Conservation (phyloP, 805 yeast species). For the Starmerella potacharoeniae region DNA sequence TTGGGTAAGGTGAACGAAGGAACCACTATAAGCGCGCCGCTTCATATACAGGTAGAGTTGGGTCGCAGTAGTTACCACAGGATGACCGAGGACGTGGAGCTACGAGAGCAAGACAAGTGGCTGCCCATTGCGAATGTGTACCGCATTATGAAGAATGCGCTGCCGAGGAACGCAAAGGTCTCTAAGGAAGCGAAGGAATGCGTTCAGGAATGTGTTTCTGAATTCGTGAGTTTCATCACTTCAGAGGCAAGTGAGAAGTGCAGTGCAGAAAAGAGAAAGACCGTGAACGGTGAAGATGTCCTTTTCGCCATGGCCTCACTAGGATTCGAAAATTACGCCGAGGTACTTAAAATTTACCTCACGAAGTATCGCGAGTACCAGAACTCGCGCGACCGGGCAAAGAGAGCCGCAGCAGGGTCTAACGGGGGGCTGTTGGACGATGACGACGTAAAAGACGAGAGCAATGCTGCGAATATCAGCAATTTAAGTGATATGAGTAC, state of each 20-base stretch:
- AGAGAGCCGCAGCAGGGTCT: constrained; percentile 7
- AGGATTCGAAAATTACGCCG: constrained; percentile 62
- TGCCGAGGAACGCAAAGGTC: constrained; percentile 62
- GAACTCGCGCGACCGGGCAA: constrained; percentile 20
- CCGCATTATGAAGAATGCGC: constrained; percentile 64
- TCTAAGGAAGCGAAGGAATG: constrained; percentile 73
- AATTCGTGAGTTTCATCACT: constrained; percentile 57
- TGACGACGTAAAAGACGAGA: neutral
- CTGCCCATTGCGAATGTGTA: constrained; percentile 52
- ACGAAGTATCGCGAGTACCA: constrained; percentile 49
- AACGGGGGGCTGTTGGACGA: neutral
- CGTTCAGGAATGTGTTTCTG: constrained; percentile 60
- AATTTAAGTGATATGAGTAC: neutral
- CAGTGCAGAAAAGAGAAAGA: constrained; percentile 52
- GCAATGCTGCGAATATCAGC: neutral
- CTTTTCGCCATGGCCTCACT: constrained; percentile 50
- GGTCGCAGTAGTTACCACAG: neutral
- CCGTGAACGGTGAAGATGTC: constrained; percentile 61
- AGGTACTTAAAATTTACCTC: constrained; percentile 53
- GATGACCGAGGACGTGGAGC: constrained; percentile 35
- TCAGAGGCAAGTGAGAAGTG: constrained; percentile 56
- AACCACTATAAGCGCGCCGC: constrained; percentile 2
- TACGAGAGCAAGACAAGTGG: constrained; percentile 52
- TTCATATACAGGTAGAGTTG: neutral
- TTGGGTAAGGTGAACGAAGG: neutral